Percentiles rank a stretch among this genome's conserved stretches.
These are phyloP conservation scores for Salix brachista DNA, from an alignment of 345 rosid genomes.

Conservation along the genomic window DNA sequence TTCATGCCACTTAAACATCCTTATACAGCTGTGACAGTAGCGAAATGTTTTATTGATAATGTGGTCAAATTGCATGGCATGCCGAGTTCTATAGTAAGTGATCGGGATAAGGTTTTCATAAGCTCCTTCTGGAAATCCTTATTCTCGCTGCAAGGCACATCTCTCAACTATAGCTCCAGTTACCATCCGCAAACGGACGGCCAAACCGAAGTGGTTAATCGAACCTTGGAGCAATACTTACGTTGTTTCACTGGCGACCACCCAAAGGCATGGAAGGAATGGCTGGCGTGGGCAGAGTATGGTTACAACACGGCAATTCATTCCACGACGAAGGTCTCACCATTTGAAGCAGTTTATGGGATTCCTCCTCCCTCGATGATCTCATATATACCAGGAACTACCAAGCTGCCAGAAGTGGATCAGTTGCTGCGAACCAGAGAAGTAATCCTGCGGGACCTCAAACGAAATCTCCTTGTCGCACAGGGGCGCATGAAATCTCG, in stretches of 20 bases:
- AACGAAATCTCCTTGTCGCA: no score
- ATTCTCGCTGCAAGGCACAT: background rate
- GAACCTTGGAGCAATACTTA: background rate
- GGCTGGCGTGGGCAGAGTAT: background rate
- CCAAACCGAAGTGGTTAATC: background rate
- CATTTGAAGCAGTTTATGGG: background rate
- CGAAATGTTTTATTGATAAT: background rate
- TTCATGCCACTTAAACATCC: background rate
- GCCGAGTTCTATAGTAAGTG: background rate
- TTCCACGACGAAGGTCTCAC: background rate
- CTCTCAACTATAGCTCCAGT: background rate
- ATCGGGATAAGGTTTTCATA: background rate
- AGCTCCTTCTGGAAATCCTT: background rate
- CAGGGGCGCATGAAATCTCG: no score
- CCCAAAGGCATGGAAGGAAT: no score
- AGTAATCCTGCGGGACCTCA: background rate
- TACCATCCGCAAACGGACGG: no score
- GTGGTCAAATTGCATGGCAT: background rate
- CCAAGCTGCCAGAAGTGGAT: background rate
- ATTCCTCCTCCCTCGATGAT: background rate
- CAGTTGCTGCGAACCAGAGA: background rate
- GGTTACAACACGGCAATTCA: background rate
- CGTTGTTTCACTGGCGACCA: background rate
- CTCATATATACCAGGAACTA: background rate
- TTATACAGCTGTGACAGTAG: background rate